Evolutionary conservation across 1,139 yeast species (phyloP).

Genomic region (Geotrichum cucujoidarum): DNA sequence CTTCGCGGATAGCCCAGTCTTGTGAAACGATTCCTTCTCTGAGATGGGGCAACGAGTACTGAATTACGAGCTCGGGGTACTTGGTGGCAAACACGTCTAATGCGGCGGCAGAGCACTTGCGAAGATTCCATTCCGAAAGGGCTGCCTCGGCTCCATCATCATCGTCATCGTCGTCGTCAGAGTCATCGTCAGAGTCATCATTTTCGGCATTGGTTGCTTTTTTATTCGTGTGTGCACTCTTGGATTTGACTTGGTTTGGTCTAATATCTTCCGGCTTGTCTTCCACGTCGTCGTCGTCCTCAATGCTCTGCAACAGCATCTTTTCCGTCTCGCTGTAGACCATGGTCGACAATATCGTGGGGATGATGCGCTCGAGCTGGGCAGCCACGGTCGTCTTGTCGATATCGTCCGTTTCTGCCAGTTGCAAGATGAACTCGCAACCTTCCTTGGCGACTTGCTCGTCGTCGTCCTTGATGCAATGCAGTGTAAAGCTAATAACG

Average conservation of each 20-base stretch:
- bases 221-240: slow-evolving; percentile 47
- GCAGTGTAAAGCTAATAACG: slow-evolving; percentile 76
- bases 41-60: slow-evolving; percentile 68
- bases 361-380: slow-evolving; percentile 54
- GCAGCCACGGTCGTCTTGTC: slow-evolving; percentile 41
- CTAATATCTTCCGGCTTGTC: slow-evolving; percentile 85
- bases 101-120: slow-evolving; percentile 94
- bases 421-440: slow-evolving; percentile 79
- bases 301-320: slow-evolving; percentile 52
- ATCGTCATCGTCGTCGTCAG: slow-evolving; percentile 54
- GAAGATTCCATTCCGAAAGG: slow-evolving; percentile 76
- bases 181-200: slow-evolving; percentile 45
- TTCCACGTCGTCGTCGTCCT: slow-evolving; percentile 66
- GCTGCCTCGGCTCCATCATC: slow-evolving; percentile 61
- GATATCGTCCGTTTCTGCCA: slow-evolving; percentile 51
- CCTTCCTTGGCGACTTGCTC: slow-evolving; percentile 86
- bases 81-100: slow-evolving; percentile 72
- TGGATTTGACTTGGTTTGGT: slow-evolving; percentile 68
- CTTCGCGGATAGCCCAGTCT: slow-evolving; percentile 89
- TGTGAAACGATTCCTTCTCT: slow-evolving; percentile 63
- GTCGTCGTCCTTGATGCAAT: slow-evolving; percentile 61
- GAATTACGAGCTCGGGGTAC: slow-evolving; percentile 63
- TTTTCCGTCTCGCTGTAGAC: slow-evolving; percentile 82
- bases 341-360: slow-evolving; percentile 75
- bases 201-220: slow-evolving; percentile 29